Conservation (phyloP, 2,329 filamentous ascomycete genomes). For the Cladophialophora exuberans region DNA sequence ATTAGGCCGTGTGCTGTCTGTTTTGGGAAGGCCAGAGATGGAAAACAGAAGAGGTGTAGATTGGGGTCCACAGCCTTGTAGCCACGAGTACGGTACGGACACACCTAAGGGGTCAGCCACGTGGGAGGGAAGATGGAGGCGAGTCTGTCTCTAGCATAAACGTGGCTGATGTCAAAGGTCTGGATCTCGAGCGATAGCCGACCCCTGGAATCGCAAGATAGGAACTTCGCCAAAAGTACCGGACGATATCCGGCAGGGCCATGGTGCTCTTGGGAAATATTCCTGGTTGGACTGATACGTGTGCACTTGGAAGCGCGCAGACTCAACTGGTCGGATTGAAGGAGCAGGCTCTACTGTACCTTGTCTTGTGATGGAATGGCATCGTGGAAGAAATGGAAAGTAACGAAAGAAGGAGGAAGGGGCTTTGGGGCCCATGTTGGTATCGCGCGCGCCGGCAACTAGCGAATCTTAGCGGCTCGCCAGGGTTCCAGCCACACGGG, state of each 20-base stretch:
- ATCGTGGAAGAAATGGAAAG: too few species aligned
- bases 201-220: too few species aligned
- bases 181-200: background rate
- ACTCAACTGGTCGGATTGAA: too few species aligned
- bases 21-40: background rate
- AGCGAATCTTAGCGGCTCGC: background rate
- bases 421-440: too few species aligned
- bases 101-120: background rate
- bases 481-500: background rate
- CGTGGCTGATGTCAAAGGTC: conserved; percentile 1
- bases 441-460: background rate
- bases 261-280: too few species aligned
- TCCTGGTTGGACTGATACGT: too few species aligned
- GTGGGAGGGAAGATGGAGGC: background rate
- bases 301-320: too few species aligned
- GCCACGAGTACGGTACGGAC: background rate
- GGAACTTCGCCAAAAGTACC: too few species aligned
- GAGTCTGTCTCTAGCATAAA: background rate
- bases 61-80: background rate
- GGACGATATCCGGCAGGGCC: too few species aligned
- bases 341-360: too few species aligned
- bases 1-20: background rate
- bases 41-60: background rate
- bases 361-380: too few species aligned
- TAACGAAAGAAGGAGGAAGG: too few species aligned